Conservation (phyloP, 495 filamentous ascomycete genomes). For the Acidomyces sp. region DNA sequence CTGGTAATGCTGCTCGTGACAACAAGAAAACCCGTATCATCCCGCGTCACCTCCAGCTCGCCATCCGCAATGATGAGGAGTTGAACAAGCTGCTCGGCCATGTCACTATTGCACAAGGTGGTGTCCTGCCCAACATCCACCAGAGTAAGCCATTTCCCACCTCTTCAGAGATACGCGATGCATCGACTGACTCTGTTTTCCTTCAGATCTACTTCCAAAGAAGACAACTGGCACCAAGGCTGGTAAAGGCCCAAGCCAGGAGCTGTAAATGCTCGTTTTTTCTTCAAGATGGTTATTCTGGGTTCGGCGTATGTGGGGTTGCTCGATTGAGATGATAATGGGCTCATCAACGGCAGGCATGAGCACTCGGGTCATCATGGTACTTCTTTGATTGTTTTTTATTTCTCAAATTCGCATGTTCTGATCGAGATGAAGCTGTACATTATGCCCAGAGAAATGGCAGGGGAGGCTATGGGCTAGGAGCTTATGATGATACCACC, state of each 20-base stretch:
- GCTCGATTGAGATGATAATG: constrained; percentile 15
- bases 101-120: constrained; percentile 98
- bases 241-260: constrained; percentile 81
- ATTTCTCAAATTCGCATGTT: constrained; percentile 7
- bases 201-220: constrained; percentile 85
- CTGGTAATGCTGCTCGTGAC: constrained; percentile 95
- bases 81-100: constrained; percentile 99
- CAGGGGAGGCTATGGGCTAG: constrained; percentile 4
- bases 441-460: constrained; percentile 13
- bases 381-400: constrained; percentile 6
- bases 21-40: constrained; percentile 99
- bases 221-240: constrained; percentile 70
- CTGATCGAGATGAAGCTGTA: constrained; percentile 11
- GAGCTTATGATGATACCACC: constrained; percentile 21
- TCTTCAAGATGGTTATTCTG: constrained; percentile 26
- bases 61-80: constrained; percentile 97
- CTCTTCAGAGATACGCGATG: not conserved
- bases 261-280: constrained; percentile 58
- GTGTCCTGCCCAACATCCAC: constrained; percentile 98
- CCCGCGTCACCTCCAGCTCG: constrained; percentile 95
- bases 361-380: constrained; percentile 11
- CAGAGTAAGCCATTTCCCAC: constrained; percentile 58
- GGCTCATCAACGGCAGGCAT: constrained; percentile 16
- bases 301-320: constrained; percentile 11
- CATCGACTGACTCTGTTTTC: constrained; percentile 33